Evolutionary conservation across 2,329 filamentous ascomycete genomes (phyloP).

Genomic region (Ceratocystis smalleyi): DNA sequence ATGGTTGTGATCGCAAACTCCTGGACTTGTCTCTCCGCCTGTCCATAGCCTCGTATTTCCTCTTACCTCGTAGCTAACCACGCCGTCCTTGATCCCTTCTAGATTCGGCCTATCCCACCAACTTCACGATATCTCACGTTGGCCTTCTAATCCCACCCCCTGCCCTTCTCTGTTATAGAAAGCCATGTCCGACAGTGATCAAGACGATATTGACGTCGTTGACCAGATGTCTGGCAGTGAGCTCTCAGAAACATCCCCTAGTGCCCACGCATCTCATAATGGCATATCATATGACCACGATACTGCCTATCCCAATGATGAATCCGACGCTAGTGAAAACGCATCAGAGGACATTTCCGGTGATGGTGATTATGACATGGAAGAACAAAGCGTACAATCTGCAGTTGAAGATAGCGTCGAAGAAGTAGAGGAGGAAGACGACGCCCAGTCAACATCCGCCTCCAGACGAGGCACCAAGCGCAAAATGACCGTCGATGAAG

Average conservation of each 20-base stretch:
- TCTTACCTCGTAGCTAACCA: conserved; percentile 5
- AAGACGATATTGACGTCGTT: conserved; percentile 16
- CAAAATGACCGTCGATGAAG: conserved; percentile 52
- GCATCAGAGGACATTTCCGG: conserved; percentile 43
- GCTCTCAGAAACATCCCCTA: conserved; percentile 54
- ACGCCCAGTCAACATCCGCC: conserved; percentile 52
- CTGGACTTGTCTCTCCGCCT: neutral
- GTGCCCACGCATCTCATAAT: conserved; percentile 30
- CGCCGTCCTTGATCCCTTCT: neutral
- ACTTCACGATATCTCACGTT: neutral
- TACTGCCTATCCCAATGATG: conserved; percentile 25
- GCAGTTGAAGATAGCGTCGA: conserved; percentile 16
- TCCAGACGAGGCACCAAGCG: conserved; percentile 57
- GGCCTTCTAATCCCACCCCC: neutral
- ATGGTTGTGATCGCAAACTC: conserved; percentile 11
- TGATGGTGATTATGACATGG: conserved; percentile 64
- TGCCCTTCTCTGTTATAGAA: neutral
- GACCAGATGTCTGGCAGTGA: conserved; percentile 53
- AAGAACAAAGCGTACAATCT: conserved; percentile 35
- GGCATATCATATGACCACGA: conserved; percentile 26
- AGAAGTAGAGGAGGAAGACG: conserved; percentile 14
- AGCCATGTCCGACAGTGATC: conserved; percentile 16
- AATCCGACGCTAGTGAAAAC: conserved; percentile 30
- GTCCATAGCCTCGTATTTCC: neutral
- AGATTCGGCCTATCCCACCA: neutral